These are phyloP conservation scores for Suillus americanus DNA, from an alignment of 768 basidiomycete species.

Conservation along the genomic window DNA sequence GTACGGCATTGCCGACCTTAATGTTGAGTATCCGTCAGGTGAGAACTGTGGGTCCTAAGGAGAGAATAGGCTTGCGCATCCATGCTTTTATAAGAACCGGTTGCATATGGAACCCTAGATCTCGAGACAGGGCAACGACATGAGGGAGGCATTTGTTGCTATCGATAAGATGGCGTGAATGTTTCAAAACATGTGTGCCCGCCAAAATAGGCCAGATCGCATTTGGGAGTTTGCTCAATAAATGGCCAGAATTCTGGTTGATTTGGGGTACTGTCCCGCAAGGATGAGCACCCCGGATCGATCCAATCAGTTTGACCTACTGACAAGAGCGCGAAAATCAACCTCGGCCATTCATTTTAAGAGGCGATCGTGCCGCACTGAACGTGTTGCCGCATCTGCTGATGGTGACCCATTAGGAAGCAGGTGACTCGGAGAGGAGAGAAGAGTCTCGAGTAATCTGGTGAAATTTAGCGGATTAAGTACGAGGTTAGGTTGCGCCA, in stretches of 20 bases:
- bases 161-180: slow-evolving; percentile 33
- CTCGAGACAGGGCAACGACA: slow-evolving; percentile 19
- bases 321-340: slow-evolving; percentile 4
- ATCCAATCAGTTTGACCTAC: slow-evolving; percentile 5
- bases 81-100: slow-evolving; percentile 32
- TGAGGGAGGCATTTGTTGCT: slow-evolving; percentile 17
- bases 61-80: slow-evolving; percentile 15
- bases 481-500: slow-evolving; percentile 19
- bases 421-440: slow-evolving; percentile 3
- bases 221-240: slow-evolving; percentile 18
- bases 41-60: slow-evolving; percentile 35
- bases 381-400: slow-evolving; percentile 2
- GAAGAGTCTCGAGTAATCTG: slow-evolving; percentile 8
- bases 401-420: neutral
- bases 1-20: slow-evolving; percentile 31
- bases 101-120: slow-evolving; percentile 19
- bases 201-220: slow-evolving; percentile 18
- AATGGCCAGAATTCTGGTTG: slow-evolving; percentile 24
- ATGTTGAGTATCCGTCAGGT: slow-evolving; percentile 25
- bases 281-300: slow-evolving; percentile 5
- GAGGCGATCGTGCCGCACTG: slow-evolving; percentile 2
- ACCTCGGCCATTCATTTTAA: neutral
- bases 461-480: neutral
- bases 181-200: slow-evolving; percentile 18
- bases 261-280: slow-evolving; percentile 22